A percentile compares a stretch with the other conserved stretches of the same genome.
phyloP scores from a whole-genome alignment of 2,329 filamentous ascomycete genomes.

The Cytospora paraplurivora region DNA sequence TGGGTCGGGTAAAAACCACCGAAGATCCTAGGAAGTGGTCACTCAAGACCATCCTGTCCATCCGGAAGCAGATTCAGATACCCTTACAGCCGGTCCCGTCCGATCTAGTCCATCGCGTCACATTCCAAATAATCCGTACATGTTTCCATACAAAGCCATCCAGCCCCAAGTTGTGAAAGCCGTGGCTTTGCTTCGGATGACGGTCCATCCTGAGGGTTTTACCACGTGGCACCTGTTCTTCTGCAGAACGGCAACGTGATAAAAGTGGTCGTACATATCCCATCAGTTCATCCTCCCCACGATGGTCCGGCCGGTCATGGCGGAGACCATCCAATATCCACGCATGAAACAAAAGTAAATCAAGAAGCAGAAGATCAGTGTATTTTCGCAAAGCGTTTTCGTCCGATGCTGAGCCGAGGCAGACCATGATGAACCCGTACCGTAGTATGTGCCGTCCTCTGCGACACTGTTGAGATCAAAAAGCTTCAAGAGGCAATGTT shows the following conservation, averaged over 20 bases:
- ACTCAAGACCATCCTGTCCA: neutral
- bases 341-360: constrained; percentile 1
- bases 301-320: constrained; percentile 2
- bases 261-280: constrained; percentile 22
- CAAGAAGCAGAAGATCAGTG: constrained; percentile 1
- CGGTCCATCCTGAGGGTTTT: constrained; percentile 6
- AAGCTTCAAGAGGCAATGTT: neutral
- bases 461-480: neutral
- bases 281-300: constrained; percentile 19
- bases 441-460: too few species aligned
- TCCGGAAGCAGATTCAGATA: neutral
- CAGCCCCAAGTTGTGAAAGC: constrained; percentile 7
- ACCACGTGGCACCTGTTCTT: constrained; percentile 10
- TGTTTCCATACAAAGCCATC: constrained; percentile 24
- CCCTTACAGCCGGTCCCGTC: constrained; percentile 2
- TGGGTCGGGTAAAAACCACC: neutral
- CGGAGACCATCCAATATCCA: constrained; percentile 12
- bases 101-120: constrained; percentile 18
- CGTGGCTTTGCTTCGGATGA: constrained; percentile 13
- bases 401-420: neutral
- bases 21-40: constrained; percentile 3
- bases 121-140: constrained; percentile 15
- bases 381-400: neutral
- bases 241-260: constrained; percentile 19
- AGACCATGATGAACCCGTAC: neutral